Conservation (phyloP, 495 filamentous ascomycete species). For the Talaromyces stipitatus region DNA sequence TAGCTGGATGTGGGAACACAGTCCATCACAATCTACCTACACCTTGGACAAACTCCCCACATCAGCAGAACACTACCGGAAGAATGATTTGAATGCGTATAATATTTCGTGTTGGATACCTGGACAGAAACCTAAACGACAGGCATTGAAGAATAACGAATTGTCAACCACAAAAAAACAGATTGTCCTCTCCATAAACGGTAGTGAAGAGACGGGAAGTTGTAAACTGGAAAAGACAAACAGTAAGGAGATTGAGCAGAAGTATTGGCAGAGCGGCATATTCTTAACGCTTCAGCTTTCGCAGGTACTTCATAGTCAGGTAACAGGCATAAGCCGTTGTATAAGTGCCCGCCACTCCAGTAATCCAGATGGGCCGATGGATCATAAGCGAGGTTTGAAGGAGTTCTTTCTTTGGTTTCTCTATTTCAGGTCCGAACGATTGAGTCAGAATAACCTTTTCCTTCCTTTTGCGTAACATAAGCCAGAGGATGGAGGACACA, state of each 20-base stretch:
- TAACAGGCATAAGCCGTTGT: conserved; percentile 31
- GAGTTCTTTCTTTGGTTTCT: conserved; percentile 23
- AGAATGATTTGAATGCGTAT: too few species aligned
- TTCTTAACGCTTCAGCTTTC: conserved; percentile 15
- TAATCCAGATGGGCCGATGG: conserved; percentile 36
- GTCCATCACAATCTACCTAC: too few species aligned
- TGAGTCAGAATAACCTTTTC: too few species aligned
- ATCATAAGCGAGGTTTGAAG: conserved; percentile 29
- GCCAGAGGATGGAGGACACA: background rate
- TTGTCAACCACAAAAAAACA: background rate
- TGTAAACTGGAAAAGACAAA: background rate
- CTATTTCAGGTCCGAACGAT: background rate
- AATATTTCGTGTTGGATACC: too few species aligned
- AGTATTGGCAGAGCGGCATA: too few species aligned
- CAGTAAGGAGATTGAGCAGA: too few species aligned
- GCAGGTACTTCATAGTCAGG: conserved; percentile 31
- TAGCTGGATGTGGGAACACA: too few species aligned
- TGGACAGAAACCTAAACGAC: too few species aligned
- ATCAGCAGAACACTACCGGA: too few species aligned
- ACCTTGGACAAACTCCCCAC: too few species aligned
- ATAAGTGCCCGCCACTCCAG: conserved; percentile 30
- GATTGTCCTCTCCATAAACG: background rate
- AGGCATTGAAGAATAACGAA: too few species aligned
- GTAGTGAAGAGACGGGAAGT: background rate
- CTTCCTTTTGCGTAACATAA: too few species aligned